A percentile compares a stretch with the other conserved stretches of the same genome.
Conservation (phyloP, 441 rosid species). For the Capsella rubella region DNA sequence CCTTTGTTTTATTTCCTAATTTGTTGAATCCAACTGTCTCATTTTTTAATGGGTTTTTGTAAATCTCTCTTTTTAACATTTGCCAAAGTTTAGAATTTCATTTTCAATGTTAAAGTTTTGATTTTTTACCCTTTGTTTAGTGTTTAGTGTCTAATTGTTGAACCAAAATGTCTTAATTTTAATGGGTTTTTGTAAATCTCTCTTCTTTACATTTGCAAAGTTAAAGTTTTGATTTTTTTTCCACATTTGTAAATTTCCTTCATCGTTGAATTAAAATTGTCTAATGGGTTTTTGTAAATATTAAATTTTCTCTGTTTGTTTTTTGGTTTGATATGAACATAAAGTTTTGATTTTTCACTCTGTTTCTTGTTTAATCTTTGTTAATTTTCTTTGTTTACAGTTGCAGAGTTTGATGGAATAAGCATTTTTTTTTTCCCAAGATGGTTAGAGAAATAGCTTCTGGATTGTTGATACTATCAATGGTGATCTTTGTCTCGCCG, state of each 20-base stretch:
- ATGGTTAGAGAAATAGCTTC: slow-evolving; percentile 62
- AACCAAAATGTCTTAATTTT: neutral
- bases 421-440: slow-evolving; percentile 26
- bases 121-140: neutral
- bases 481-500: slow-evolving; percentile 50
- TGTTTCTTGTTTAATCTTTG: neutral
- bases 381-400: neutral
- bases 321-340: no score
- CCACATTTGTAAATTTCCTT: no score
- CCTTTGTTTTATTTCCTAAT: neutral
- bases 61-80: neutral
- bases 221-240: neutral
- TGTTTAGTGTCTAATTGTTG: neutral
- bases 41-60: neutral
- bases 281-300: no score
- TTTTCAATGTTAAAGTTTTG: neutral
- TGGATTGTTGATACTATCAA: slow-evolving; percentile 54
- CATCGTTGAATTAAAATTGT: no score
- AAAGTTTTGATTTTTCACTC: neutral
- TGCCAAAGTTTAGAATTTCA: neutral
- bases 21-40: neutral
- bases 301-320: no score
- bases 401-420: slow-evolving; percentile 26
- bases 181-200: neutral
- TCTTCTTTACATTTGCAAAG: neutral